Evolutionary conservation across 768 basidiomycete species (phyloP), one percentile per base, ranked within the genome.

Genomic region (Termitomyces eurrhizus): DNA sequence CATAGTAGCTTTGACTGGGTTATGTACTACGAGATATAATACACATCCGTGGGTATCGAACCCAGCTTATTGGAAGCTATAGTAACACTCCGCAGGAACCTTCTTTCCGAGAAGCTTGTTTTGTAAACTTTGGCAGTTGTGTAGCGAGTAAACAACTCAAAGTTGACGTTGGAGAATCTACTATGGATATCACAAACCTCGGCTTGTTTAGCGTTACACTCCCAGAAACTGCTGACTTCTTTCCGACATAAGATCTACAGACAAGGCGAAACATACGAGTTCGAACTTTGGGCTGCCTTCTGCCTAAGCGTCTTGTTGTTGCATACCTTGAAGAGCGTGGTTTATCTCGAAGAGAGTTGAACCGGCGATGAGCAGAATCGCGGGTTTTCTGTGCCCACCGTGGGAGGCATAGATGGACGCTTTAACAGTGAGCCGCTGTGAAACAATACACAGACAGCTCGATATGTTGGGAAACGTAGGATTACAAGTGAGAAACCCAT

Each of bases 41-140:
- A 53, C 42, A 52, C 26, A 35, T 51, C 29, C 21, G 36, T 57
- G 42, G 56, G 50, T 54, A 37, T 58, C 56, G 21, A 52, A 62
- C 46, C 35, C 14, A 46, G 56, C 52, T 52, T 51, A 64, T 48
- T 64, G 65, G 56, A 66, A 64, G 36, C 36, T 46, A 36, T 53
- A 64, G 26, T 56, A 55, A 37, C 60, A 66, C 37, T 63, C 42
- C 52, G 53, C 49, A 35, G 65, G 62, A 26, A 64, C 35, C 35
- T 62, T 64, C 60, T 64, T 64, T 64, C 29, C 52, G 32, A 24
- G 65, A 66, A 26, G 62, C 63, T 52, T 64, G 44, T 55, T 66
- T 62, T 37, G 63, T 39, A 29, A 66, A 64, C 55, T 62, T 66
- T 24, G 42, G 50, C 12, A 41, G 21, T 35, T 59, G 32, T 56